phyloP scores from a whole-genome alignment of 2,329 filamentous ascomycete genomes.

The Colletotrichum viniferum region DNA sequence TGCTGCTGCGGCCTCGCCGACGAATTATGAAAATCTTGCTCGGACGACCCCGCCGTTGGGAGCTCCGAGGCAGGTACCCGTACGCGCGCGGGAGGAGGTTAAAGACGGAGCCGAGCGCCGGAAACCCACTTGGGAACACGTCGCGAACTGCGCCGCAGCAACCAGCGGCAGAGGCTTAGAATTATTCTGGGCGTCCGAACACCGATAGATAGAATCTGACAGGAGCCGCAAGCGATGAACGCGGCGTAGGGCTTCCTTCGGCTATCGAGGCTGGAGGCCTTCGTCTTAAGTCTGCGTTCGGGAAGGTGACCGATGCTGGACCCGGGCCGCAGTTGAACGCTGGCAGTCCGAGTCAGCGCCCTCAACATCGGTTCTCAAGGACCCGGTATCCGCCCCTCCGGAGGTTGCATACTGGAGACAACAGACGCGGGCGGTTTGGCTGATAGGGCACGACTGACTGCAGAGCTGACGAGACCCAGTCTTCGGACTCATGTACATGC shows the following conservation, averaged over 20 bases:
- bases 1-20: constrained; percentile 5
- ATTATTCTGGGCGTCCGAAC: background rate
- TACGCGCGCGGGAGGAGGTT: background rate
- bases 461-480: background rate
- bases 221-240: background rate
- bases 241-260: background rate
- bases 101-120: constrained; percentile 3
- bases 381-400: background rate
- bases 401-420: background rate
- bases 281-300: background rate
- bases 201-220: background rate
- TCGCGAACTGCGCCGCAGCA: background rate
- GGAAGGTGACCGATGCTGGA: background rate
- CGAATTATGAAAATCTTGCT: background rate
- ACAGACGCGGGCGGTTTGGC: background rate
- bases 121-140: background rate
- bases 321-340: background rate
- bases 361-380: background rate
- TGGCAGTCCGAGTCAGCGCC: constrained; percentile 3
- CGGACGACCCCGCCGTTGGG: background rate
- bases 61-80: background rate
- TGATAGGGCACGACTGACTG: background rate
- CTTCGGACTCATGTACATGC: background rate
- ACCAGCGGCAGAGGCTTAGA: background rate
- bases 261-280: background rate